Evolutionary conservation across 2,329 filamentous ascomycete genomes (phyloP), one percentile per base, ranked within the genome.

Genomic region (Xylaria polymorpha): DNA sequence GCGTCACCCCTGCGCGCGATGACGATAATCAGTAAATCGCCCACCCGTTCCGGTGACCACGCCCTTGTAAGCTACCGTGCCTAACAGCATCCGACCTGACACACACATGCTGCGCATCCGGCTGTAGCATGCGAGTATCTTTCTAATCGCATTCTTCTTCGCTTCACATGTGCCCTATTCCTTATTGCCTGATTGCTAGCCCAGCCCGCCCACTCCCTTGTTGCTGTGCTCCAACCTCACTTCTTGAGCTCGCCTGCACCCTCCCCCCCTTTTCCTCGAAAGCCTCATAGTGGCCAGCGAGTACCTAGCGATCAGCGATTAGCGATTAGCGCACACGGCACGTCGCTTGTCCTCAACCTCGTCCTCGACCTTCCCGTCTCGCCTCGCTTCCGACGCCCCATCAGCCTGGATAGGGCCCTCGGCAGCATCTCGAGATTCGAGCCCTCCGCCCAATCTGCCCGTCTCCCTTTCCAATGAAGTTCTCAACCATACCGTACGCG

Each of bases 391-490:
- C 64, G 37, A 58, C 39, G 22, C 25, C 60, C 35, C 32, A 32
- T 14, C 53, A 7, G 53, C 32, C 32, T 56, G 20, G 14, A 39
- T 56, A 37, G 10, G 35, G 32, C 53, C 35, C n/a, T n/a, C 25
- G n/a, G 10, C 18, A 35, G 12, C 22, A 29, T 29, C 39, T 2
- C 37, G 8, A 29, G 18, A 18, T 39, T 22, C 61, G 44, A 67
- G 43, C 41, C 32, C 8, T 41, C 55, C 41, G 41, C 41, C 35
- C 20, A 15, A 10, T 3, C 1, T 8, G 25, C 58, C 35, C 29
- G 20, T 39, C 35, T 32, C 37, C 46, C 59, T 39, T 56, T 20
- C 25, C 66, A 37, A 85, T 85, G 83, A 80, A 80, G 77, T 77
- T 80, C 68, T 77, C 80, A 60, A 79, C 80, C 69, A 76, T 78